Evolutionary conservation across 768 basidiomycete genomes (phyloP).

Genomic region (Gymnopilus junonius): DNA sequence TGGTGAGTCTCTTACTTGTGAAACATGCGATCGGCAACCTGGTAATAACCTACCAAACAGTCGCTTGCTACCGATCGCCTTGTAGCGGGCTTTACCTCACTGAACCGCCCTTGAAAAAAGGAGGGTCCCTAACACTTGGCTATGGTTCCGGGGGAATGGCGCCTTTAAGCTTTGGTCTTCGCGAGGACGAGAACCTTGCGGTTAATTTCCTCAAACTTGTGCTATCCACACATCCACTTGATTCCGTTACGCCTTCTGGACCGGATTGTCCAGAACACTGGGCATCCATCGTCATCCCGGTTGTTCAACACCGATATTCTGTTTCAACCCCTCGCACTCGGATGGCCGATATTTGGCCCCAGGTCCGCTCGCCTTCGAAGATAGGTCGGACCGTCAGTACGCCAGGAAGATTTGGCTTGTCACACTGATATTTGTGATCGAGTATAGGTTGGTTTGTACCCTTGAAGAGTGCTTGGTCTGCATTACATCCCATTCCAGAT

Average conservation of each 20-base stretch:
- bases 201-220: slow-evolving; percentile 3
- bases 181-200: not conserved
- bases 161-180: not conserved
- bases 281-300: not conserved
- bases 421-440: too few relatives aligned
- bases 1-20: not conserved
- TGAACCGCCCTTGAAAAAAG: not conserved
- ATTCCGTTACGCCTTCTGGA: not conserved
- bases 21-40: not conserved
- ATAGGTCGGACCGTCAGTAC: not conserved
- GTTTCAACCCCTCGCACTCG: not conserved
- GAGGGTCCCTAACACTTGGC: slow-evolving; percentile 2
- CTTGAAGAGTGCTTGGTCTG: too few relatives aligned
- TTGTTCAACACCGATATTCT: not conserved
- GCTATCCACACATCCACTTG: not conserved
- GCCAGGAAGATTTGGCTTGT: not conserved
- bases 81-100: not conserved
- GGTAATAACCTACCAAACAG: not conserved
- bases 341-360: not conserved
- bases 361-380: not conserved
- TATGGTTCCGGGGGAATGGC: slow-evolving; percentile 7
- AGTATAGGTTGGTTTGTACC: too few relatives aligned
- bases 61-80: not conserved
- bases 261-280: not conserved
- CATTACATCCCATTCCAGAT: too few relatives aligned